Evolutionary conservation across 179 eudicot genomes (phyloP), one percentile per base, ranked within the genome.

Genomic region (Camellia oleifera): DNA sequence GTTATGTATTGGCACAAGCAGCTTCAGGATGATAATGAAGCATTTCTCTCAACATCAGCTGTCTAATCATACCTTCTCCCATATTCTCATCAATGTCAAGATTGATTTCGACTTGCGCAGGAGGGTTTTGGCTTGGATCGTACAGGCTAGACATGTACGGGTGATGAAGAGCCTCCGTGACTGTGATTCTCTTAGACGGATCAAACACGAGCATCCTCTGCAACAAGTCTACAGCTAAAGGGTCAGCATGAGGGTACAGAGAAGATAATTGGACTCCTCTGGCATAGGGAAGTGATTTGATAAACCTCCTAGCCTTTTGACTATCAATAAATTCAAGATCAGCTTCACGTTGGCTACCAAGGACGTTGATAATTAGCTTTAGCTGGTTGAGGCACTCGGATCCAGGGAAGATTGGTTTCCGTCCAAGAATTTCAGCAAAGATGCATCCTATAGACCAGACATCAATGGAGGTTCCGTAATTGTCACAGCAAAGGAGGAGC

Each of bases 401-500:
- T n/a, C 88, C 90, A 2, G 90, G 88, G 76, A 88, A 88, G 15
- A 88, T 53, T 6, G 90, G 87, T 74, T 88, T 84, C 32, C 88
- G 79, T 6, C 88, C 90, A 58, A 88, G 88, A 77, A 88, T 84
- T 71, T 86, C 90, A 20, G 90, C 90, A 50, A 88, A 84, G 72
- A 88, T 88, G 83, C 90, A 88, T 13, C 90, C 90, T 3, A 86
- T 88, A 10, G 90, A 88, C 90, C 90, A 88, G 77, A 88, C 77
- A 20, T 88, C 90, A 44, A 88, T 88, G 10, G 88, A 86, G n/a
- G 82, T 82, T 12, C 86, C 86, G 74, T 88, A 84, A 42, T 86
- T 82, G 76, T 88, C 87, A 53, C 86, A 84, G 80, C 86, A 80
- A 13, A 88, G 88, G 71, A 88, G 88, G 15, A 88, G 87, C 80